Evolutionary conservation across 345 rosid genomes (phyloP).

Genomic region (Clarkia xantiana): DNA sequence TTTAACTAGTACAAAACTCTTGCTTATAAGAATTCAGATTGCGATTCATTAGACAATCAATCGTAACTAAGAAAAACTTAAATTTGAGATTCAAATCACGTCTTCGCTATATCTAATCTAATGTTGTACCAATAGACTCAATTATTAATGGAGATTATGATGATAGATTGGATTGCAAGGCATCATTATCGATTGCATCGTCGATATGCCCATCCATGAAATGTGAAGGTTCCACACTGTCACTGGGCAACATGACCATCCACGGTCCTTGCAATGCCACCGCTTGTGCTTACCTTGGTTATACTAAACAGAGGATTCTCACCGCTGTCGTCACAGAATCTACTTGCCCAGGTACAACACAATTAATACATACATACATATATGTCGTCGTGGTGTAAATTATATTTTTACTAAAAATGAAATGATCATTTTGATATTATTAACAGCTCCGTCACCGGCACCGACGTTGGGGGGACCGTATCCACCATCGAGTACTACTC

Average conservation of each 20-base stretch:
- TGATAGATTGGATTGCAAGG: no score
- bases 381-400: background rate
- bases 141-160: no score
- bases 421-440: no score
- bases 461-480: background rate
- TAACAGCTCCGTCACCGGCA: background rate
- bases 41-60: conserved; percentile 13
- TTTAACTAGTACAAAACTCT: background rate
- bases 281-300: conserved; percentile 66
- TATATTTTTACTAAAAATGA: background rate
- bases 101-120: no score
- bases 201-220: conserved; percentile 38
- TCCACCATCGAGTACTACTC: background rate
- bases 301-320: conserved; percentile 23
- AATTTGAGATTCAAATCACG: no score
- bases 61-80: no score
- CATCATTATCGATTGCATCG: no score
- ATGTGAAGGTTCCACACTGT: conserved; percentile 31
- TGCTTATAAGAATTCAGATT: background rate
- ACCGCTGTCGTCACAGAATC: conserved; percentile 22
- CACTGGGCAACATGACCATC: conserved; percentile 27
- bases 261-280: conserved; percentile 27
- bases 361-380: conserved; percentile 3
- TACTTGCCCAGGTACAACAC: conserved; percentile 25
- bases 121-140: no score